Evolutionary conservation across 139 green algal genomes (phyloP), one percentile per base, ranked within the genome.

Genomic region (Volvox africanus): DNA sequence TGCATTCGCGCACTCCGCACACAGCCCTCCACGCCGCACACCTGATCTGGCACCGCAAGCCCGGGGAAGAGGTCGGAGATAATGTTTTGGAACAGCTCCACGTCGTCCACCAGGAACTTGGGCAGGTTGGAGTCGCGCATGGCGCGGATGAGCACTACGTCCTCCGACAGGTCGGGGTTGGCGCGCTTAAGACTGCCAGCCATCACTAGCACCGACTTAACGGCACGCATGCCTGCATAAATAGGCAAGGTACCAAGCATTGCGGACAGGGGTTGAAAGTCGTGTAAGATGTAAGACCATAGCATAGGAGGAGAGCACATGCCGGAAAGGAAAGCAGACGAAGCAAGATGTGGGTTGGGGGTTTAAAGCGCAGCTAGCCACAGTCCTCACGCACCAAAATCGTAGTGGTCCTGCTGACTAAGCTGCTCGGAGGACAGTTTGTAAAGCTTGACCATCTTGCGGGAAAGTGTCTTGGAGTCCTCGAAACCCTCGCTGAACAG

Each of bases 401-500:
- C 91, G 79, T 96, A 96, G 87, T 96, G 94, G 88, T 89, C 93
- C 95, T 98, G 96, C 95, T 99, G 96, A 14, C 92, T 96, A 44
- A 99, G 95, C 95, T 99, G 97, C 94, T 99, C 96, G n/a, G 86
- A 95, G 82, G 94, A 96, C 89, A 99, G 96, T 94, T 98, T 98
- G 94, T 98, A 99, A 62, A 99, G 95, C 93, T 98, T 97, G 55
- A 98, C 96, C 96, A 99, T 98, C 94, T 99, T 99, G 88, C 95
- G 92, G 32, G 91, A 95, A 0, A 99, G 94, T 21, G 92, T 96
- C 82, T 96, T 96, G 92, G 92, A 95, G 92, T 97, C 95, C 89
- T 96, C 95, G 92, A 98, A 99, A 76, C 97, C 96, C 92, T 98
- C 96, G 67, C 88, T 92, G 93, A 98, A 98, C 61, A 99, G 94